These are phyloP conservation scores for Saccharum officinarum DNA, from an alignment of 176 grass and related monocot genomes.

Conservation along the genomic window DNA sequence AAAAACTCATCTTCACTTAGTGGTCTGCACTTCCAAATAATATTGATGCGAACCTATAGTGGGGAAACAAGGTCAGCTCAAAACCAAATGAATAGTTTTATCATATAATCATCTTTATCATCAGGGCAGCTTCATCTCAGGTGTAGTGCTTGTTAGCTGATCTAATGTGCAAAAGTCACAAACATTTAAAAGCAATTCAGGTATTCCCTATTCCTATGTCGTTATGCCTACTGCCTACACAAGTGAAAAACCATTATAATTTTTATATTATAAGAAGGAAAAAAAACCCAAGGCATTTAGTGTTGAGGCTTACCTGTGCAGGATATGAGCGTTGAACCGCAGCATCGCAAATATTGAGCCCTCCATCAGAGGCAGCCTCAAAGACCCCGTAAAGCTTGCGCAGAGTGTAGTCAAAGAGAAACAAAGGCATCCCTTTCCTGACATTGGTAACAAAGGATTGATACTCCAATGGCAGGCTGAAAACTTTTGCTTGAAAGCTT, in stretches of 20 bases:
- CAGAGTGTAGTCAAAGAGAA: slow-evolving; percentile 57
- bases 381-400: slow-evolving; percentile 62
- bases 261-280: background rate
- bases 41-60: slow-evolving; percentile 52
- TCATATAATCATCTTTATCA: background rate
- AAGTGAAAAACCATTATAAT: background rate
- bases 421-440: slow-evolving; percentile 54
- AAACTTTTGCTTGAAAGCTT: slow-evolving; percentile 34
- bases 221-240: background rate
- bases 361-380: slow-evolving; percentile 49
- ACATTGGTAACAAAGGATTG: slow-evolving; percentile 43
- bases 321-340: slow-evolving; percentile 27
- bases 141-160: background rate
- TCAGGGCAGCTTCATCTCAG: background rate
- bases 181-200: background rate
- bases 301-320: slow-evolving; percentile 45
- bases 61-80: slow-evolving; percentile 13
- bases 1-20: slow-evolving; percentile 59
- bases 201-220: background rate
- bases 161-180: background rate
- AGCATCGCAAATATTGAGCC: slow-evolving; percentile 39
- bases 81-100: slow-evolving; percentile 28
- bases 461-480: slow-evolving; percentile 45
- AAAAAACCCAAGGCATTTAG: background rate
- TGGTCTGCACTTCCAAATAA: slow-evolving; percentile 60